Evolutionary conservation across 176 grass and related monocot species (phyloP), one percentile per base, ranked within the genome.

Genomic region (Carex kokanica): DNA sequence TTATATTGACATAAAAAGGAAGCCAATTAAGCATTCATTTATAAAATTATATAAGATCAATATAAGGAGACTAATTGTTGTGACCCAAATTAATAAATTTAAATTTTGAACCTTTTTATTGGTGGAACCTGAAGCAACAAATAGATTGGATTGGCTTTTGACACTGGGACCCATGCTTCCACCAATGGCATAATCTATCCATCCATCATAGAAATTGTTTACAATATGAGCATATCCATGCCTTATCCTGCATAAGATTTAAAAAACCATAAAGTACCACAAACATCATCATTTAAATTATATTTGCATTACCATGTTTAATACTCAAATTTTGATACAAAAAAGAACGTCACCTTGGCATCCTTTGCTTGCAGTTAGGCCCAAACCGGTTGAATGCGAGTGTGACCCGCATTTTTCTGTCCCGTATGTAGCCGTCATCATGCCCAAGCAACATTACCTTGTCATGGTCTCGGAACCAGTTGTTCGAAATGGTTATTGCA

Each of bases 361-460:
- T 98, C 9, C 95, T 88, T 86, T 94, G 95, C 81, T 90, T 93
- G 81, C 91, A 91, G 74, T 78, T 80, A 18, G 90, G 95, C 0
- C 95, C 92, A 56, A 98, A 94, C 6, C 86, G 87, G 79, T 98
- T 98, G 87, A 90, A 93, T 13, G 85, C 90, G 59, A 98, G 87
- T 32, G 95, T 98, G 81, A 94, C 92, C 14, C 84, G 86, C 95
- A 94, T 98, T 34, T 65, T 78, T 74, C 59, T 47, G 74, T 94
- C 92, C 3, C 55, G 55, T 58, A 72, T 20, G 69, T 88, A 68
- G 52, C 66, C 81, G 61, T 98, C 92, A 58, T 89, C 89, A 81
- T 98, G 95, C 8, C 92, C 95, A 1, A 98, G 87, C 17, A 94
- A 87, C 95, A 98, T 98, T 0, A 94, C 92, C 87, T 94, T 98